Conservation (phyloP, 495 filamentous ascomycete genomes). For the Jackrogersella multiformis region DNA sequence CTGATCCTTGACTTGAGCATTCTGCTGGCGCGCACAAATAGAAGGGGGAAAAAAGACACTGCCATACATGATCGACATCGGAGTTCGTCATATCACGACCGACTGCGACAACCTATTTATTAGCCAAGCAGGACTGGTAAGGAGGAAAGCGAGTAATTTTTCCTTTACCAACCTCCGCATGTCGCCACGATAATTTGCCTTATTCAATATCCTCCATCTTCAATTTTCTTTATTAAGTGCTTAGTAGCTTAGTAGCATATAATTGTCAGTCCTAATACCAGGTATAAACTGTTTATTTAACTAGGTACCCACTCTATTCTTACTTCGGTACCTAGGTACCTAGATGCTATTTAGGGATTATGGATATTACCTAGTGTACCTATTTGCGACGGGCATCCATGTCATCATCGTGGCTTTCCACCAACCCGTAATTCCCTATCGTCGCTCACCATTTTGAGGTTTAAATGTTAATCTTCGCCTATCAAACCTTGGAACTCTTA, state of each 20-base stretch:
- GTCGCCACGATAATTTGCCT: slow-evolving; percentile 39
- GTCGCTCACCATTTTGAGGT: not conserved
- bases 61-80: slow-evolving; percentile 36
- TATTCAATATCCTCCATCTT: slow-evolving; percentile 20
- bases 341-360: too few species aligned
- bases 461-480: slow-evolving; percentile 15
- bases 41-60: slow-evolving; percentile 6
- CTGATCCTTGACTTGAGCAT: slow-evolving; percentile 14
- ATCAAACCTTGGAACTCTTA: slow-evolving; percentile 10
- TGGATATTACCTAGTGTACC: too few species aligned
- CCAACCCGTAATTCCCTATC: slow-evolving; percentile 19
- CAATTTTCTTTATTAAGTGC: too few species aligned
- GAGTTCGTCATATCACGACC: slow-evolving; percentile 40
- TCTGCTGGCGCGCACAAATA: slow-evolving; percentile 17
- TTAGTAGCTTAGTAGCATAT: too few species aligned
- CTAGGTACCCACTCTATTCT: too few species aligned
- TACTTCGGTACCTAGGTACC: too few species aligned
- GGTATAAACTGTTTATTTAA: too few species aligned
- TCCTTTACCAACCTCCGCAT: slow-evolving; percentile 39
- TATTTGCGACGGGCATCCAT: not conserved
- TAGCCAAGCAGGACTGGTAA: slow-evolving; percentile 42
- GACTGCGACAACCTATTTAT: slow-evolving; percentile 35
- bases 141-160: slow-evolving; percentile 36
- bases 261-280: too few species aligned
- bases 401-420: slow-evolving; percentile 14